Evolutionary conservation across 129 eudicot species (phyloP), one percentile per base, ranked within the genome.

Genomic region (Centaurea solstitialis): DNA sequence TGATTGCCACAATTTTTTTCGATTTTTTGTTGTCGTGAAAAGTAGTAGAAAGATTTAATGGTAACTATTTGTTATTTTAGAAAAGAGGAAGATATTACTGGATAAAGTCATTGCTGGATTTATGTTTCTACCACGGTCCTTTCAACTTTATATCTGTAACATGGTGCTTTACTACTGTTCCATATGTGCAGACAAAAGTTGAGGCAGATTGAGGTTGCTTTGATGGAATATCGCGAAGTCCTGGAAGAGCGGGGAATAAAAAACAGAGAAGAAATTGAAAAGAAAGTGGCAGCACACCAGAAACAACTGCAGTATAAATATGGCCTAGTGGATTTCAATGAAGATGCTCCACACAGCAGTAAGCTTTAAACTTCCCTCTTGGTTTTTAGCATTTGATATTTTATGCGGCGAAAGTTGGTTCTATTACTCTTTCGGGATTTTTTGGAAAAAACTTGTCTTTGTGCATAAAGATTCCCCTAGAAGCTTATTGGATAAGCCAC

Each of bases 181-280:
- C 75, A 68, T 72, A 2, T 77, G 50, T 41, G 30, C 91, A 94
- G 99, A 75, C 99, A 92, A 81, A 92, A 90, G 72, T 65, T 95
- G 90, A 84, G 99, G 70, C 94, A 90, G 53, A 79, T 95, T 35
- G 99, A 95, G 85, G 97, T 87, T 71, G 97, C 93, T 68, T 87
- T 95, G 88, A 95, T 95, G 57, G 99, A 92, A 85, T 95, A 93
- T 61, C 98, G 93, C 53, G 99, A 92, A 83, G 80, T 85, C n/a
- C 90, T 95, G 53, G 99, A 95, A 83, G 98, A 95, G 15, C 76
- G 82, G 26, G 99, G 99, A 45, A 37, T 91, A 53, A 89, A 86
- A 77, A 88, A 80, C 73, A 23, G 72, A 24, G 97, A 86, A 47
- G 99, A 95, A 86, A 88, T 95, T 37, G 99, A 95, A 87, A 83